phyloP scores from a whole-genome alignment of 1,139 yeast species.

The Taphrina flavorubra region DNA sequence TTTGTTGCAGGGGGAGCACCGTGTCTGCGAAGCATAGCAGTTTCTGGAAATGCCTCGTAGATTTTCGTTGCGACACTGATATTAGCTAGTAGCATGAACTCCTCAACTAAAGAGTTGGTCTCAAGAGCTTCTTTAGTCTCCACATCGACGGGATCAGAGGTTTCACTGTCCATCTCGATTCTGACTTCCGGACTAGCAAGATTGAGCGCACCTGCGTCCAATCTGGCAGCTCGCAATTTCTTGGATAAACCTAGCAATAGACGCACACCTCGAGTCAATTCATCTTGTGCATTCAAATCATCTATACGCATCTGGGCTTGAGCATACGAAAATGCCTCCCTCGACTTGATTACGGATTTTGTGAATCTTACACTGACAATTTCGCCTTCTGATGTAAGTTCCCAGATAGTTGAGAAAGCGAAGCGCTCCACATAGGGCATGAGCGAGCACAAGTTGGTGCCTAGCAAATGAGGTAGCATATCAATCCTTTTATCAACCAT shows the following conservation, averaged over 20 bases:
- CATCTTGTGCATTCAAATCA: constrained; percentile 76
- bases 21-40: constrained; percentile 96
- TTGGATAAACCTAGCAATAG: constrained; percentile 76
- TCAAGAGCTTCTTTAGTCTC: constrained; percentile 86
- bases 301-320: constrained; percentile 91
- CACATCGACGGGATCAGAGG: constrained; percentile 95
- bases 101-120: constrained; percentile 95
- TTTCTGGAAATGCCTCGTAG: constrained; percentile 91
- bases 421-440: constrained; percentile 94
- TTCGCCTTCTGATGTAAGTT: constrained; percentile 81
- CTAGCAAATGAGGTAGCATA: constrained; percentile 94
- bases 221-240: constrained; percentile 78
- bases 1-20: constrained; percentile 95
- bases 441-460: constrained; percentile 94
- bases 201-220: constrained; percentile 95
- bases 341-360: constrained; percentile 86
- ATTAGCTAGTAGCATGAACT: constrained; percentile 96
- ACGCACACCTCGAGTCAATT: constrained; percentile 87
- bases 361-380: constrained; percentile 81
- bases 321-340: constrained; percentile 95
- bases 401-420: constrained; percentile 97
- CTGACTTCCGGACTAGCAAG: constrained; percentile 98
- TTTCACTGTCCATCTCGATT: constrained; percentile 95
- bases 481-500: constrained; percentile 98
- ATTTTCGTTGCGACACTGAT: constrained; percentile 93